A percentile compares a stretch with the other conserved stretches of the same genome.
phyloP scores from a whole-genome alignment of 257 asterid genomes.

The Petunia axillaris region DNA sequence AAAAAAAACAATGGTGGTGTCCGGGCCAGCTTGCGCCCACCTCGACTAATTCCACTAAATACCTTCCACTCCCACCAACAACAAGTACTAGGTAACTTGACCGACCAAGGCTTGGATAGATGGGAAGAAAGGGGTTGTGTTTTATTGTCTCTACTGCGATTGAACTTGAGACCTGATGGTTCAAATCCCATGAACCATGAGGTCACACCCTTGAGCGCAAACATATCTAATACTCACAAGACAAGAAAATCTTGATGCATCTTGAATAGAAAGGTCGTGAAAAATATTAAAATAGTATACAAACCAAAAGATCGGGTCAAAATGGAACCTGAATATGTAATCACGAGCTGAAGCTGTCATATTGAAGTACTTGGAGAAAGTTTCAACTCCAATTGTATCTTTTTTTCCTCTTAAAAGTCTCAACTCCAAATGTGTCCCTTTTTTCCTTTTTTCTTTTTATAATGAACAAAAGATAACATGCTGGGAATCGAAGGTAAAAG shows the following conservation, averaged over 20 bases:
- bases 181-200: too few species aligned
- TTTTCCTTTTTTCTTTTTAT: not conserved
- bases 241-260: not conserved
- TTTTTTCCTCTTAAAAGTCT: not conserved
- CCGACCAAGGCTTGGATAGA: too few species aligned
- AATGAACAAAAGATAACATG: constrained; percentile 14
- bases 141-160: too few species aligned
- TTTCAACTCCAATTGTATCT: not conserved
- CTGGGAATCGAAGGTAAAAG: not conserved
- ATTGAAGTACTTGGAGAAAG: not conserved
- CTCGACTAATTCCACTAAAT: too few species aligned
- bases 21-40: too few species aligned
- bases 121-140: too few species aligned
- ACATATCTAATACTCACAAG: not conserved
- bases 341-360: not conserved
- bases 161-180: too few species aligned
- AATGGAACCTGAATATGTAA: constrained; percentile 10
- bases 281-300: constrained; percentile 11
- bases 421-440: not conserved
- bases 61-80: too few species aligned
- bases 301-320: constrained; percentile 17
- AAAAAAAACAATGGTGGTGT: too few species aligned
- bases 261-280: not conserved
- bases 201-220: not conserved
- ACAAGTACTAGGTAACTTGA: too few species aligned